Evolutionary conservation across 2,329 filamentous ascomycete genomes (phyloP), one percentile per base, ranked within the genome.

Genomic region (Calonectria honghensis): DNA sequence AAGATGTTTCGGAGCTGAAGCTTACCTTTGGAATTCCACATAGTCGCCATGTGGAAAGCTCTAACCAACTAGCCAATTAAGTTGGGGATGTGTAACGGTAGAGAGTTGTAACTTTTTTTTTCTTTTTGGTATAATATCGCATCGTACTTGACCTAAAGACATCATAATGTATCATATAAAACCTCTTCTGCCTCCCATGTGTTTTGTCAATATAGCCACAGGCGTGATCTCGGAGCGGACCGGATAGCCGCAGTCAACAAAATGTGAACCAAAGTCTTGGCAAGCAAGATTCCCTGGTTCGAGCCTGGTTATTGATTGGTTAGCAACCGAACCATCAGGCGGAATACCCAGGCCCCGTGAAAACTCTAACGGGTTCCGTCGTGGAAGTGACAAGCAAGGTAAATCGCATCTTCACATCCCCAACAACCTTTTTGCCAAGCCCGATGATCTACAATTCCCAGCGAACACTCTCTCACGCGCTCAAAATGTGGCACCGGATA

Each of bases 381-480:
- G 31, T 35, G 52, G 20, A n/a, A 35, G 18, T 35, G 18, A 20
- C 52, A 57, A 57, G 29, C 7, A 24, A 57, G 18, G 29, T 32
- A 31, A 57, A 57, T 57, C 52, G 24, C 29, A n/a, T 57, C 52
- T 35, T 35, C 29, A 35, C 29, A n/a, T 57, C 52, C 52, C 51
- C 29, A 11, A n/a, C 18, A 57, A 57, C 52, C 52, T 57, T 57
- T 57, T 24, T n/a, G 52, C 52, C 52, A 57, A 57, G 52, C 31
- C 31, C 14, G 52, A 20, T 31, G 52, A 32, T 57, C 52, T n/a
- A 24, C 27, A 35, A 13, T 57, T 20, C 35, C 52, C 20, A 31
- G 31, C 9, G 32, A 7, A 31, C 11, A n/a, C 31, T 1, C 18
- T 35, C 18, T 29, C 29, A 31, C 11, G 29, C 31, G 31, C 29